phyloP scores from a whole-genome alignment of 2,329 filamentous ascomycete genomes.

The Alternaria brassicae region DNA sequence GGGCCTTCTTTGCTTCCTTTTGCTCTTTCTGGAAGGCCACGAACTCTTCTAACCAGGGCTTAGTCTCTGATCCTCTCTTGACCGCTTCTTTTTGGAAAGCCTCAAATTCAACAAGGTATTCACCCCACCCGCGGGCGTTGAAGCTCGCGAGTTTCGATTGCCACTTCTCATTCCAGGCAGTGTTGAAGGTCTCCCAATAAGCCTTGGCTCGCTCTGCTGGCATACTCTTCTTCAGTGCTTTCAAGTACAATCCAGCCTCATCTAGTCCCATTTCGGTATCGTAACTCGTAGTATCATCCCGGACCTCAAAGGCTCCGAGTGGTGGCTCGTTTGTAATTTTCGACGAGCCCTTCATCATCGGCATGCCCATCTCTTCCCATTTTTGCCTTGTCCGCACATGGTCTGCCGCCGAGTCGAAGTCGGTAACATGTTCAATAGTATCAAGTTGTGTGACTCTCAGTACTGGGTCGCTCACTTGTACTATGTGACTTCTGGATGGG shows the following conservation, averaged over 20 bases:
- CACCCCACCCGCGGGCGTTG: constrained; percentile 4
- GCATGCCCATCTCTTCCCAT: constrained; percentile 81
- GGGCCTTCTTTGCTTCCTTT: constrained; percentile 10
- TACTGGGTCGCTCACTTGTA: constrained; percentile 71
- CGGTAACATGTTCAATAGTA: constrained; percentile 85
- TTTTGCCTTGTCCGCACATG: constrained; percentile 82
- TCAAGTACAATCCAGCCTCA: constrained; percentile 34
- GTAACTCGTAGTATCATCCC: constrained; percentile 45
- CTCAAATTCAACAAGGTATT: neutral
- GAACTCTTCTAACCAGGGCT: constrained; percentile 10
- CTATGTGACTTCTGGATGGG: constrained; percentile 73
- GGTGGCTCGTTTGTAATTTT: constrained; percentile 26
- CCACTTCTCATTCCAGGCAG: constrained; percentile 16
- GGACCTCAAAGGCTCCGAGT: constrained; percentile 41
- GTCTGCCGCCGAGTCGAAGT: constrained; percentile 83
- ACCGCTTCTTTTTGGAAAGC: constrained; percentile 3
- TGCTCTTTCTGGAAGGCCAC: constrained; percentile 7
- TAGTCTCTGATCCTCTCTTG: neutral
- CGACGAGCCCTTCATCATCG: constrained; percentile 61
- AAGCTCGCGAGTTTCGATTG: constrained; percentile 10
- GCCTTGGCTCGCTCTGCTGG: constrained; percentile 9
- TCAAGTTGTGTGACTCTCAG: constrained; percentile 81
- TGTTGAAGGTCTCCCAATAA: constrained; percentile 6
- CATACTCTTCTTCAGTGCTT: constrained; percentile 34
- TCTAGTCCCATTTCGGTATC: constrained; percentile 35